These are phyloP conservation scores for Pugionium dolabratum DNA, from an alignment of 345 rosid genomes.

Conservation along the genomic window DNA sequence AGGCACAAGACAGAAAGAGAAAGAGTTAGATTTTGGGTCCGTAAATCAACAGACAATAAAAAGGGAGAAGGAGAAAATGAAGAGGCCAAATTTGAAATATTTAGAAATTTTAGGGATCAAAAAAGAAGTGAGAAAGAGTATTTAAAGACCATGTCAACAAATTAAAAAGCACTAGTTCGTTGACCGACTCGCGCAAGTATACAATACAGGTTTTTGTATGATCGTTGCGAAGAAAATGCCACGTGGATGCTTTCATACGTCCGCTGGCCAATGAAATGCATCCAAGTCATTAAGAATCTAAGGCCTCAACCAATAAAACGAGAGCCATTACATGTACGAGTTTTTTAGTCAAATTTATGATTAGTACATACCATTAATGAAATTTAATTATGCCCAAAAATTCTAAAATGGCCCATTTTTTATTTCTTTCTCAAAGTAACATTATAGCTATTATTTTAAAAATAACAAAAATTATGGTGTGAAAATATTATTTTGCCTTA, in stretches of 20 bases:
- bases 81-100: constrained; percentile 22
- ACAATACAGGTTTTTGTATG: background rate
- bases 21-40: constrained; percentile 27
- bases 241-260: constrained; percentile 33
- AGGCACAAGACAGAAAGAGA: constrained; percentile 1
- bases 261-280: constrained; percentile 37
- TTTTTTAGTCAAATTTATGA: too few relatives aligned
- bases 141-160: background rate
- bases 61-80: constrained; percentile 14
- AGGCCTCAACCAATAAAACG: constrained; percentile 9
- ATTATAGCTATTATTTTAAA: too few relatives aligned
- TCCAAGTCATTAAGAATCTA: background rate
- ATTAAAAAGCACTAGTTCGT: background rate
- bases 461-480: too few relatives aligned
- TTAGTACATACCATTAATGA: too few relatives aligned
- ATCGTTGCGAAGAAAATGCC: background rate
- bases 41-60: constrained; percentile 16
- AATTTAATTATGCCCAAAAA: too few relatives aligned
- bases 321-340: background rate
- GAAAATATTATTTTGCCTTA: too few relatives aligned
- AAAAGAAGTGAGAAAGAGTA: background rate
- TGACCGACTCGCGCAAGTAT: constrained; percentile 21
- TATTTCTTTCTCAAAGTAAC: too few relatives aligned
- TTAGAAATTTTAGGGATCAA: constrained; percentile 24
- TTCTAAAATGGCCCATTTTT: too few relatives aligned